Base-by-base conservation (phyloP, 2,329 filamentous ascomycete genomes). In the Trichoderma cornu-damae region DNA sequence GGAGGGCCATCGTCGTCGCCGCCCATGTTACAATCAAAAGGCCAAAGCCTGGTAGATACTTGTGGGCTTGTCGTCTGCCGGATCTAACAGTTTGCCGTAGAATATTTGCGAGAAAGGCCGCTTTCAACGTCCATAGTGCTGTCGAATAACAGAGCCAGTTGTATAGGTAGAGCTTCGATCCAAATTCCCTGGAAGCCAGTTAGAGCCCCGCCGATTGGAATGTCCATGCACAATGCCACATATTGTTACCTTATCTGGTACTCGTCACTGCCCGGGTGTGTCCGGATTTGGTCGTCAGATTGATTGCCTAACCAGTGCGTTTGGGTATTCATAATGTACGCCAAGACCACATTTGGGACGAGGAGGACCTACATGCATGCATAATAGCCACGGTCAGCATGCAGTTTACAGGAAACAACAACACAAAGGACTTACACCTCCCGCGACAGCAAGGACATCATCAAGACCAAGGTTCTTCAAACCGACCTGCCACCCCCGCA, bases 111-210 rank as follows among this genome's bases (percentile, higher is more conserved):
- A 59, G 54, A 26, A 61, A 46, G 20, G 58, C 58, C 7, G 60
- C 60, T 24, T 61, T 61, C 2, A 53, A 35, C 5, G 34, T 51
- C 58, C 60, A 61, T 16, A 60, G 16, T 14, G 55, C 38, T 9
- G 56, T 14, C 3, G 60, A 61, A 48, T 47, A 58, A 35, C 20
- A 44, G 42, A 58, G 9, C 60, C 60, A 61, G 24, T 38, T 43
- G 58, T 43, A 56, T 9, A 58, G 37, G 24, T 58, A 52, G 4
- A 61, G 28, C n/a, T 61, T 60, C n/a, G 54, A 60, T 34, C 58
- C 60, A 7, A 58, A 18, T 48, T 54, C 44, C 35, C 60, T 61
- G 38, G 4, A n/a, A 34, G 9, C 16, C n/a, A 9, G 42, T 55
- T 35, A 57, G 35, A 9, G 49, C 12, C 5, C 6, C n/a, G 28